Percentiles rank a stretch among this genome's conserved stretches.
Conservation (phyloP, 345 rosid species). For the Pistacia vera region DNA sequence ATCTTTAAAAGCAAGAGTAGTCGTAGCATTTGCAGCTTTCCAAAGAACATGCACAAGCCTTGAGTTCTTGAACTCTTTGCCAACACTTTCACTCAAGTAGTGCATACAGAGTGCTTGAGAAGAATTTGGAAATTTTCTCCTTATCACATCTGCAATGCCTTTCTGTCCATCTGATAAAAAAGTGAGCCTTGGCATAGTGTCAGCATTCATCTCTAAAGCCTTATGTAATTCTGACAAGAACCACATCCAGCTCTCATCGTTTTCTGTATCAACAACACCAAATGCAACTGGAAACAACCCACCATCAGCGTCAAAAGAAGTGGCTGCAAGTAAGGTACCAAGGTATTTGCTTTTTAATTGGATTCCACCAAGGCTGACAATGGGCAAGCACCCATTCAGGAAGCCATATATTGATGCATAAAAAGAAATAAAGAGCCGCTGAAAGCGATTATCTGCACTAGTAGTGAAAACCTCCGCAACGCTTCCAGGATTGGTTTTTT, state of each 20-base stretch:
- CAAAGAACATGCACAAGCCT: conserved; percentile 52
- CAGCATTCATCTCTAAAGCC: conserved; percentile 40
- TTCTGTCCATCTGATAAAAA: conserved; percentile 44
- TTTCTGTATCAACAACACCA: conserved; percentile 55
- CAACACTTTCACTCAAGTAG: conserved; percentile 46
- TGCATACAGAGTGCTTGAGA: conserved; percentile 44
- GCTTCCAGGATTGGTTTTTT: conserved; percentile 51
- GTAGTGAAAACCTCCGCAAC: conserved; percentile 47
- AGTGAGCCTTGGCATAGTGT: conserved; percentile 39
- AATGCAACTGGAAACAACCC: conserved; percentile 58
- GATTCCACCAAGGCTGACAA: conserved; percentile 47
- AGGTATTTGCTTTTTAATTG: conserved; percentile 60
- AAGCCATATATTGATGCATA: conserved; percentile 48
- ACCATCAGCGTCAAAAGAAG: conserved; percentile 61
- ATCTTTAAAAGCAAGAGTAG: conserved; percentile 42
- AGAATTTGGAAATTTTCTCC: conserved; percentile 43
- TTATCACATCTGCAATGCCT: conserved; percentile 41
- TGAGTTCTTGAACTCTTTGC: conserved; percentile 56
- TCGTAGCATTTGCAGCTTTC: conserved; percentile 60
- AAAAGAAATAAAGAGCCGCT: conserved; percentile 50
- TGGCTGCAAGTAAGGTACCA: conserved; percentile 53
- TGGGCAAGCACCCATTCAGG: conserved; percentile 55
- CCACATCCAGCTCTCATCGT: conserved; percentile 58
- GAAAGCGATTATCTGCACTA: conserved; percentile 52
- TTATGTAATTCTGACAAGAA: conserved; percentile 59